Evolutionary conservation across 208 protist genomes (phyloP), one percentile per base, ranked within the genome.

Genomic region (Crithidia fasciculata): DNA sequence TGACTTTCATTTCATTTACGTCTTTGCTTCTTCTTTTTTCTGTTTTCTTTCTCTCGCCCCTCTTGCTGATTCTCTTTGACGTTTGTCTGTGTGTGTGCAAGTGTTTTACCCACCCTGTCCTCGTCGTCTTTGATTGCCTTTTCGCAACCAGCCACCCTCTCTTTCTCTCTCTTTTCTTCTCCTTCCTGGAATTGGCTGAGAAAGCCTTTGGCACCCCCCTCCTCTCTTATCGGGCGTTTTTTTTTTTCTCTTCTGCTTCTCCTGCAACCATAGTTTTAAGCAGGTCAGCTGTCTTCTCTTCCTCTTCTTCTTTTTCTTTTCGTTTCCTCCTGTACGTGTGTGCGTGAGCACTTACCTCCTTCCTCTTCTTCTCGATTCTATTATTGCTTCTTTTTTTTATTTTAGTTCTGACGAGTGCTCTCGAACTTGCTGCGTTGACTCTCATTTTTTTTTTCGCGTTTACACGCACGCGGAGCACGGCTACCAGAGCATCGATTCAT

Each of bases 101-200:
- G 28, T 28, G 28, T 28, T 28, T 28, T 28, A 28, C 28, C 28
- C 28, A 28, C 28, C 28, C 28, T 28, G 28, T 28, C 28, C 28
- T 28, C 28, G 28, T 28, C 28, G 28, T 28, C 28, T 28, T 28
- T 28, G 28, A 28, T 28, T 28, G 28, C 28, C 28, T 28, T 28
- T 28, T 28, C 28, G 28, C 28, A 28, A 28, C 28, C 28, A 28
- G 28, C 28, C 28, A 28, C 28, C 28, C 28, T 28, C 28, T 28
- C 2, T 69, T 62, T 45, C 53, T 63, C 36, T 55, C 72, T 73
- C 41, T 66, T 64, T 80, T 57, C 37, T 75, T 65, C 64, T 69
- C 50, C 36, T 18, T 28, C 28, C 28, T 28, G 28, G 28, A 28
- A 28, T 28, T 28, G 28, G 28, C 28, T 28, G 28, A 28, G 28